Base-by-base conservation (phyloP, 2,329 filamentous ascomycete genomes). In the Colletotrichum sojae region DNA sequence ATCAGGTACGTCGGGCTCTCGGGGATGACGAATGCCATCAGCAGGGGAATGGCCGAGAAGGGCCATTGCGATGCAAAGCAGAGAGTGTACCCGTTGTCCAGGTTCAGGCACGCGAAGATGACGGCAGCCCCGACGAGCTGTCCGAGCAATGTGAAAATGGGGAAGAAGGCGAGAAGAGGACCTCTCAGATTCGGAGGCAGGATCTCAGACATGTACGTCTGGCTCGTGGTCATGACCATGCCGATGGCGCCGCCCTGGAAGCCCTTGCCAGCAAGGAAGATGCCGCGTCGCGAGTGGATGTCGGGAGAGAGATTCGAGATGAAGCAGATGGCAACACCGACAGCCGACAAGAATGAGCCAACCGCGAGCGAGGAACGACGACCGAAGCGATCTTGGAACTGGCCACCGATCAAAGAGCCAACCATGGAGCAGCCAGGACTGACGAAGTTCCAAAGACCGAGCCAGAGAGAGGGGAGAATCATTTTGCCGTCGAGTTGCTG, bases 151-250 rank as follows among this genome's bases (percentile, higher is more conserved):
- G 81, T 84, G 72, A 86, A 85, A 3, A 82, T 81, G 5, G 85
- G 84, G 59, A 86, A 83, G 52, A 86, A 79, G 1, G 84, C 83
- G 73, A 87, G 80, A 3, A 82, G 78, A 0, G 84, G 81, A 2
- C 83, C 85, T 43, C 85, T 79, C 8, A 87, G 77, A 4, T 75
- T 77, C 0, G 81, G 78, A 0, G 85, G 84, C 1, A 83, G 74
- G n/a, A 85, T 82, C 70, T 87, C 85, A 15, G 84, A 86, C 71
- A 86, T 80, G 75, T 86, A 86, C 0, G 84, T 86, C 66, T 83
- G 78, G 4, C 78, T 77, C 8, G 80, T 79, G 45, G 80, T 77
- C 75, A 82, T 82, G 61, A 84, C 76, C 54, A 83, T 79, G 13
- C 85, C 84, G 45, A 85, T 80, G 2, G 82, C 78, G 54, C 80